A percentile compares a stretch with the other conserved stretches of the same genome.
Evolutionary conservation across 2,329 filamentous ascomycete species (phyloP).

Genomic region (Diaporthe longicolla): DNA sequence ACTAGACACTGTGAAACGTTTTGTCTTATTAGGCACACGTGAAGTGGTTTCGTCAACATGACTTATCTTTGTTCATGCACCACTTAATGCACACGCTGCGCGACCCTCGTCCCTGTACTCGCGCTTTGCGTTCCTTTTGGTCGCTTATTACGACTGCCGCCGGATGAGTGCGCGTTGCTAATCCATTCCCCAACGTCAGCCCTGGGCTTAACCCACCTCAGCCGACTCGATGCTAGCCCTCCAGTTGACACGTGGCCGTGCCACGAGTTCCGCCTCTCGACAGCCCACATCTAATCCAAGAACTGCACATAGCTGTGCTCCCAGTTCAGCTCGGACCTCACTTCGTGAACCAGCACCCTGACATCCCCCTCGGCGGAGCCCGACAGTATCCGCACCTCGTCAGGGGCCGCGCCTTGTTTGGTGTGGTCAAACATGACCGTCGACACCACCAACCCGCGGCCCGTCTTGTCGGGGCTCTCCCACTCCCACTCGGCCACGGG

Average conservation of each 20-base stretch:
- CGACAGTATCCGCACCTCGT: not conserved
- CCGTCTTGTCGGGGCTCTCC: not conserved
- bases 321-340: constrained; percentile 33
- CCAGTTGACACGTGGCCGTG: not conserved
- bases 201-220: not conserved
- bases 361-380: constrained; percentile 9
- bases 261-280: too few relatives aligned
- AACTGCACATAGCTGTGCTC: constrained; percentile 32
- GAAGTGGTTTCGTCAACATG: too few relatives aligned
- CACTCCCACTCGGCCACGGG: constrained; percentile 21
- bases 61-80: not conserved
- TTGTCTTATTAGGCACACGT: too few relatives aligned
- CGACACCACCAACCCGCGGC: too few relatives aligned
- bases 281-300: constrained; percentile 16
- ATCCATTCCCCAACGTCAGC: not conserved
- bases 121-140: not conserved
- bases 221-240: not conserved
- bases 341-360: not conserved
- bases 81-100: not conserved
- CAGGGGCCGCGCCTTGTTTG: too few relatives aligned
- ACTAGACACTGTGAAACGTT: too few relatives aligned
- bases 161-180: not conserved
- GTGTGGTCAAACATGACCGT: too few relatives aligned
- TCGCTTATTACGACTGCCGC: not conserved
- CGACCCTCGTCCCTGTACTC: not conserved